phyloP scores from a whole-genome alignment of 2,329 filamentous ascomycete genomes.

The Ophidiomyces ophidiicola region DNA sequence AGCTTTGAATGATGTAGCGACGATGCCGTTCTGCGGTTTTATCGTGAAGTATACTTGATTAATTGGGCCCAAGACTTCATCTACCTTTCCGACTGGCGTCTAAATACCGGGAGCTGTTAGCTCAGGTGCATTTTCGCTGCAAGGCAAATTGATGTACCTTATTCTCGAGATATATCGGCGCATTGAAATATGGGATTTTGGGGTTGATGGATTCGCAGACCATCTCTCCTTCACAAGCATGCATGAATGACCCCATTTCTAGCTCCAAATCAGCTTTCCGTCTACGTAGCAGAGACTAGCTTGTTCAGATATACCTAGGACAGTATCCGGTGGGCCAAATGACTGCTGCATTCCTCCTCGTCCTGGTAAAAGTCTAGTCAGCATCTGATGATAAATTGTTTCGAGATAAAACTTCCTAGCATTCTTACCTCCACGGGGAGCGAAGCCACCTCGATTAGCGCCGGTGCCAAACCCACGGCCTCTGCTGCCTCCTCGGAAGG shows the following conservation, averaged over 20 bases:
- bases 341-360: constrained; percentile 52
- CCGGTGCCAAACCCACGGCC: constrained; percentile 39
- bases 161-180: constrained; percentile 96
- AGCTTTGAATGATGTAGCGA: constrained; percentile 83
- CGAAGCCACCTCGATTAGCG: constrained; percentile 40
- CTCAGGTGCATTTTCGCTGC: not conserved
- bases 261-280: constrained; percentile 22
- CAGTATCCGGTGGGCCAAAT: constrained; percentile 50
- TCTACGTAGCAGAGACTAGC: constrained; percentile 1
- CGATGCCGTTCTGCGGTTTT: constrained; percentile 92
- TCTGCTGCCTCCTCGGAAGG: constrained; percentile 49
- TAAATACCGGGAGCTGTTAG: constrained; percentile 22
- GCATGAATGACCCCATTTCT: constrained; percentile 92
- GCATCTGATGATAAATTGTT: not conserved
- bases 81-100: constrained; percentile 88
- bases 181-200: constrained; percentile 98
- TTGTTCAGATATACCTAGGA: constrained; percentile 38
- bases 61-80: constrained; percentile 93
- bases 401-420: constrained; percentile 17
- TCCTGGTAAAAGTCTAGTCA: constrained; percentile 29
- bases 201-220: constrained; percentile 90
- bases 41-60: constrained; percentile 98
- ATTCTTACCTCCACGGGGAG: constrained; percentile 32
- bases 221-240: constrained; percentile 95
- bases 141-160: constrained; percentile 46